phyloP scores from a whole-genome alignment of 768 basidiomycete genomes.

The Candolleomyces aberdarensis region DNA sequence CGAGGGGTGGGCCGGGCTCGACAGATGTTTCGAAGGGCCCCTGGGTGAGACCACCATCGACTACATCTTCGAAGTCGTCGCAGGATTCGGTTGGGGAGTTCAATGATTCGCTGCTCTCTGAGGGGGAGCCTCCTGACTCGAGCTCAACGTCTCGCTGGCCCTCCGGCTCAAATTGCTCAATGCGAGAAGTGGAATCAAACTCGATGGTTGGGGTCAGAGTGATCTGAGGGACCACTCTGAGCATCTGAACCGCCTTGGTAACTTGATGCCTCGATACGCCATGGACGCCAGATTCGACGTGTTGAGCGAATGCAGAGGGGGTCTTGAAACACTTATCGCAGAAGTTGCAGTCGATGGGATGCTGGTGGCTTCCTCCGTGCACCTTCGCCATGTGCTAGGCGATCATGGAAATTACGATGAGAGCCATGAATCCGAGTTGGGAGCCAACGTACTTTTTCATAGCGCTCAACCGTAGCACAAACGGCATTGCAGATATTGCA shows the following conservation, averaged over 20 bases:
- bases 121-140: neutral
- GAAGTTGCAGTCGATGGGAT: slow-evolving; percentile 28
- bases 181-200: neutral
- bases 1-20: neutral
- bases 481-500: neutral
- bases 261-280: slow-evolving; percentile 39
- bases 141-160: neutral
- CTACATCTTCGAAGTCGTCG: neutral
- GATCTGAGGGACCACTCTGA: slow-evolving; percentile 53
- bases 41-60: neutral
- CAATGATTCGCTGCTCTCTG: neutral
- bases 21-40: neutral
- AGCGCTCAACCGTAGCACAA: neutral
- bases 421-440: no score
- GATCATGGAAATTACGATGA: slow-evolving; percentile 8
- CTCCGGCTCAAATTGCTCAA: neutral
- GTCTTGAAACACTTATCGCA: slow-evolving; percentile 43
- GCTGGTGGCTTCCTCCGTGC: slow-evolving; percentile 37
- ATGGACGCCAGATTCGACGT: slow-evolving; percentile 63
- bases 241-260: slow-evolving; percentile 41
- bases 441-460: neutral
- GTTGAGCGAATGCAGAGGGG: slow-evolving; percentile 53
- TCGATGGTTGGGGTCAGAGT: slow-evolving; percentile 40
- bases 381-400: slow-evolving; percentile 51
- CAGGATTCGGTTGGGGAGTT: no score